Evolutionary conservation across 2,329 filamentous ascomycete genomes (phyloP).

Genomic region (Phaeosphaeria sp.): DNA sequence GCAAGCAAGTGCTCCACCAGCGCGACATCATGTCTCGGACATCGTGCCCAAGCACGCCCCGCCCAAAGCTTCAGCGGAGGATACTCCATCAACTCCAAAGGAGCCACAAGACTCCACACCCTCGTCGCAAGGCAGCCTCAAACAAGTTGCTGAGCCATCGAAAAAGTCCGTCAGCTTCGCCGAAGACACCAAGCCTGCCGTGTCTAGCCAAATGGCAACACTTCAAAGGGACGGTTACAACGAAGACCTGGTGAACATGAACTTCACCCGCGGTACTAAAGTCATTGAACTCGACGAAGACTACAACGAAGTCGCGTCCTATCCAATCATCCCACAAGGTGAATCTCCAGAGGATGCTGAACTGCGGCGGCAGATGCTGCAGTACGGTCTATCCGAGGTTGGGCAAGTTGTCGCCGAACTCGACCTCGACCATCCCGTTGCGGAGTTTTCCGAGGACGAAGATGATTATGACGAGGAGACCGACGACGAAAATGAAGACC

Average conservation of each 20-base stretch:
- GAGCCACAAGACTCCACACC: too few relatives aligned
- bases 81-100: too few relatives aligned
- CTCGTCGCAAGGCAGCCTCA: not conserved
- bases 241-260: constrained; percentile 33
- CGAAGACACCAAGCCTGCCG: constrained; percentile 60
- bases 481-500: constrained; percentile 72
- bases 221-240: constrained; percentile 32
- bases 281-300: constrained; percentile 54
- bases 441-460: constrained; percentile 60
- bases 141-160: not conserved
- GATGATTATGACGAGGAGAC: constrained; percentile 53
- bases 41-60: not conserved
- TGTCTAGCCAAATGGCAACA: constrained; percentile 8
- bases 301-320: constrained; percentile 46
- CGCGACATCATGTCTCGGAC: not conserved
- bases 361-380: constrained; percentile 85
- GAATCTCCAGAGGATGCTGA: constrained; percentile 82
- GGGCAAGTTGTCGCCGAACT: constrained; percentile 92
- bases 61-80: too few relatives aligned
- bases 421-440: constrained; percentile 72
- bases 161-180: constrained; percentile 70
- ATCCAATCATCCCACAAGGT: constrained; percentile 70
- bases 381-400: constrained; percentile 87
- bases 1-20: constrained; percentile 2
- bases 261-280: constrained; percentile 42